Conservation (phyloP, 352 stramenopile genomes). For the Globisporangium sylvaticum region DNA sequence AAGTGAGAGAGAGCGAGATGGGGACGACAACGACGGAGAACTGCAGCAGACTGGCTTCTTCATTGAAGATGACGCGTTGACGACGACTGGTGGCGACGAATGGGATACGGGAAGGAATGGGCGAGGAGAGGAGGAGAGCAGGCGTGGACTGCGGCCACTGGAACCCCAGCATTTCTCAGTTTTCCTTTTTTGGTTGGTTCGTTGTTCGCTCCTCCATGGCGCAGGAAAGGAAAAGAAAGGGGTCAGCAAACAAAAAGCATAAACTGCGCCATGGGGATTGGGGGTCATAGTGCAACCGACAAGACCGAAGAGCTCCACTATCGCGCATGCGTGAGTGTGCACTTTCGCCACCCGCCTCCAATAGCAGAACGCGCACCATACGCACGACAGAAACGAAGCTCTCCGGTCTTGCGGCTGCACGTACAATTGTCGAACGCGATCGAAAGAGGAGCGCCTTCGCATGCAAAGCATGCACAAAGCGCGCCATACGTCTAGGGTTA, state of each 20-base stretch:
- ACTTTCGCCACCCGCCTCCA: background rate
- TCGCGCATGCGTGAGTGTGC: background rate
- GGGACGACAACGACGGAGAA: background rate
- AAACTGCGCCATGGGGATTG: constrained; percentile 6
- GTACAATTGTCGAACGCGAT: background rate
- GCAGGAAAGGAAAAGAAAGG: constrained; percentile 60
- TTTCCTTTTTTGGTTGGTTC: constrained; percentile 42
- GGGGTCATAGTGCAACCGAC: background rate
- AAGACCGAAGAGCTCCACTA: background rate
- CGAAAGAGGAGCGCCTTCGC: background rate
- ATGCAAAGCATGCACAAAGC: background rate
- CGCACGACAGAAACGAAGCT: background rate
- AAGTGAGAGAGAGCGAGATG: background rate
- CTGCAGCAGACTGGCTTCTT: background rate
- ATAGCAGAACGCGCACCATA: background rate
- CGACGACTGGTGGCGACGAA: background rate
- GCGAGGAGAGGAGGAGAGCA: constrained; percentile 23
- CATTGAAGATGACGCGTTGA: background rate
- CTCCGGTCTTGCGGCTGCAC: background rate
- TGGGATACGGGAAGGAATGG: constrained; percentile 8
- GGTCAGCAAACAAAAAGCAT: constrained; percentile 54
- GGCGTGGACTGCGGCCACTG: constrained; percentile 24
- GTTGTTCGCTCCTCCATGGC: constrained; percentile 10
- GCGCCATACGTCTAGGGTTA: constrained; percentile 13
- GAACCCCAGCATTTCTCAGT: constrained; percentile 63